These are phyloP conservation scores for Elaeis oleifera DNA, from an alignment of 202 grass and related monocot genomes.

Conservation along the genomic window DNA sequence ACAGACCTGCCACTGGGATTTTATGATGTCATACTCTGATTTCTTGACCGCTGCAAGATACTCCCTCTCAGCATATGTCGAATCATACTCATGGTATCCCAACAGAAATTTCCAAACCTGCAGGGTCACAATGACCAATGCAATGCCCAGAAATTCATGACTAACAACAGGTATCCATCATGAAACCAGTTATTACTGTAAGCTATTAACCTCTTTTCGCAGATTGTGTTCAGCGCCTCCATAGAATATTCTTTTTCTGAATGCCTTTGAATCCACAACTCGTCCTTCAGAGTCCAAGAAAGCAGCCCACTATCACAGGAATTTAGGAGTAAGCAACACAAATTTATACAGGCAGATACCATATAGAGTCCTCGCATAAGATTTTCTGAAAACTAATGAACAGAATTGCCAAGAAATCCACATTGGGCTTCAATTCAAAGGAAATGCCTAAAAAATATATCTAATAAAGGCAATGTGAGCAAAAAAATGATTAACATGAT, in stretches of 20 bases:
- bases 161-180: not conserved
- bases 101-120: slow-evolving; percentile 97
- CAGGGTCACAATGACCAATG: slow-evolving; percentile 17
- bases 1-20: slow-evolving; percentile 90
- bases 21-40: slow-evolving; percentile 83
- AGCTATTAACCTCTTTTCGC: slow-evolving; percentile 78
- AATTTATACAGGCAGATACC: slow-evolving; percentile 2
- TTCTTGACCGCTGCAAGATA: slow-evolving; percentile 61
- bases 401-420: too few relatives aligned
- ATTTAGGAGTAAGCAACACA: slow-evolving; percentile 25
- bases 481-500: too few relatives aligned
- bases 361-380: not conserved
- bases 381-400: too few relatives aligned
- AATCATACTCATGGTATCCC: slow-evolving; percentile 91
- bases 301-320: slow-evolving; percentile 57
- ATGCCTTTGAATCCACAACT: slow-evolving; percentile 77
- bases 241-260: slow-evolving; percentile 86
- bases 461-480: too few relatives aligned
- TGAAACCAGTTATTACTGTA: not conserved
- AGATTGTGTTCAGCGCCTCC: slow-evolving; percentile 80
- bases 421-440: too few relatives aligned
- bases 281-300: slow-evolving; percentile 95
- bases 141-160: slow-evolving; percentile 3
- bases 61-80: slow-evolving; percentile 92
- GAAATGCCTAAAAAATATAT: too few relatives aligned